Percentiles rank a stretch among this genome's conserved stretches.
Conservation (phyloP, 805 yeast genomes). For the Metschnikowia anglica region DNA sequence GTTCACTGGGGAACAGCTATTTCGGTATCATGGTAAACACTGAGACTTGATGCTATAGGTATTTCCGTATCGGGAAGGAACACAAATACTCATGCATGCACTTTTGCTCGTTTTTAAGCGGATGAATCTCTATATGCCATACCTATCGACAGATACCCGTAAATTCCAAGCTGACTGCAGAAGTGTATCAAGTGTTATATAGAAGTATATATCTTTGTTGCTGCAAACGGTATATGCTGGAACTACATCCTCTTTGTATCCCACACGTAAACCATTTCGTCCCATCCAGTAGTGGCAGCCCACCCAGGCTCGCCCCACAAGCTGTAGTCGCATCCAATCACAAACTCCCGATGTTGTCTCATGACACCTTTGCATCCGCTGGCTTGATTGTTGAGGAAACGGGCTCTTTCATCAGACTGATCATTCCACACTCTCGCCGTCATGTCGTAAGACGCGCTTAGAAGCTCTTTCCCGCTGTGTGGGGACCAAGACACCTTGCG, state of each 20-base stretch:
- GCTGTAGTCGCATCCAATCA: constrained; percentile 91
- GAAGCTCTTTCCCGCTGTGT: constrained; percentile 65
- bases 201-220: too few relatives aligned
- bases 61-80: constrained; percentile 7
- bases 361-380: constrained; percentile 61
- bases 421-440: constrained; percentile 86
- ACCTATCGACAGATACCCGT: too few relatives aligned
- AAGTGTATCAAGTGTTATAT: too few relatives aligned
- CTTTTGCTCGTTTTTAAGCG: not conserved
- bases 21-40: not conserved
- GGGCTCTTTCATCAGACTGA: constrained; percentile 56
- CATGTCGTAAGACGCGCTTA: constrained; percentile 90
- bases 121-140: not conserved
- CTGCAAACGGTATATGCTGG: not conserved
- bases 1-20: not conserved
- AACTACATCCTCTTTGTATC: constrained; percentile 51
- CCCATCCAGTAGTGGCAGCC: constrained; percentile 96
- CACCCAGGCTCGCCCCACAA: constrained; percentile 96
- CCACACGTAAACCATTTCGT: constrained; percentile 91
- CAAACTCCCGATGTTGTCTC: constrained; percentile 80
- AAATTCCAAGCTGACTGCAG: too few relatives aligned
- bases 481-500: constrained; percentile 87
- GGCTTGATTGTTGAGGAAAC: constrained; percentile 38
- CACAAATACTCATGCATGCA: constrained; percentile 9
- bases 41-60: not conserved